These are phyloP conservation scores for Boletales sp. DNA, from an alignment of 768 basidiomycete species.

Conservation along the genomic window DNA sequence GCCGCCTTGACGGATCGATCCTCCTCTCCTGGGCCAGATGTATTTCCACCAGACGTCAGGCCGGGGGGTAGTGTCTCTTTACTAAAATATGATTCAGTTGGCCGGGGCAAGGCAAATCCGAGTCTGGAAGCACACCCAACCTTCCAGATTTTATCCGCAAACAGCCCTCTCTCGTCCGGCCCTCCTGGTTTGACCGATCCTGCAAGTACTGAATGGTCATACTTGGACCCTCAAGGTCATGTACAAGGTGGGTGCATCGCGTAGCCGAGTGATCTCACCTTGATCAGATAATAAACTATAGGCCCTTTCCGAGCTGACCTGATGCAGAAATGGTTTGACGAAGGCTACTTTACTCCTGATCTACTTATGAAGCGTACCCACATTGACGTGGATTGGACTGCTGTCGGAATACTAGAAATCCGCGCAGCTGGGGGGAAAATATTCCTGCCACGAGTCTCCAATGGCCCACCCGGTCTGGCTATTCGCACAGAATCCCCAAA, in stretches of 20 bases:
- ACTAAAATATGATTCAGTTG: conserved; percentile 6
- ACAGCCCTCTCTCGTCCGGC: conserved; percentile 19
- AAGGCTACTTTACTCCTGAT: conserved; percentile 81
- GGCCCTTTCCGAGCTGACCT: conserved; percentile 85
- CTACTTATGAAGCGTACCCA: conserved; percentile 82
- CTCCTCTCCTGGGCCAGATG: conserved; percentile 9
- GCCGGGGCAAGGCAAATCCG: conserved; percentile 12
- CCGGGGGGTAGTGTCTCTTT: conserved; percentile 8
- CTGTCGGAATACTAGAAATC: conserved; percentile 56
- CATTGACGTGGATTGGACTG: conserved; percentile 63
- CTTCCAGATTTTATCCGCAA: conserved; percentile 5
- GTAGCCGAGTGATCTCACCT: background rate
- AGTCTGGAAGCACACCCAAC: conserved; percentile 11
- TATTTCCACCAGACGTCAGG: conserved; percentile 4
- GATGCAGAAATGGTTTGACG: conserved; percentile 95
- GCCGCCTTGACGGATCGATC: conserved; percentile 5
- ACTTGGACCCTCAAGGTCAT: conserved; percentile 88
- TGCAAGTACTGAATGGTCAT: conserved; percentile 78
- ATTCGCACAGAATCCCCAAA: conserved; percentile 49
- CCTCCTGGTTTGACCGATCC: conserved; percentile 51
- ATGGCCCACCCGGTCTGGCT: conserved; percentile 52
- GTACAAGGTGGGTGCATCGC: conserved; percentile 65
- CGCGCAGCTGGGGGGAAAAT: conserved; percentile 53
- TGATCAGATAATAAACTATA: conserved; percentile 28
- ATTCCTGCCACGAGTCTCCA: conserved; percentile 52